phyloP scores from a whole-genome alignment of 768 basidiomycete species.

The Collybia mongolica region DNA sequence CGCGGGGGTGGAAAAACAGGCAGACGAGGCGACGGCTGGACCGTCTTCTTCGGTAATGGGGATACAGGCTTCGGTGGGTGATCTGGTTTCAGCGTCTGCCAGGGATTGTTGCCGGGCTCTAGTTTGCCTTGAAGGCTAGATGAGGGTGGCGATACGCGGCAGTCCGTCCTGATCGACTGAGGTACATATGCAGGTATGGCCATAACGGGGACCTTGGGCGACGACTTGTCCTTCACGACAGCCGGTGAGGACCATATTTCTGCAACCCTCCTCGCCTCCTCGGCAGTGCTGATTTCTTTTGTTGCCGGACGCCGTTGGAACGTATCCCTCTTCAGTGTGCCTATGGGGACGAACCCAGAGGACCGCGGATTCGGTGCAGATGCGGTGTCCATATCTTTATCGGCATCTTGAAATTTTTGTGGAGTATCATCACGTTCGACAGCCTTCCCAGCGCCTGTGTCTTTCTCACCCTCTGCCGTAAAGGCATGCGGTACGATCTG shows the following conservation, averaged over 20 bases:
- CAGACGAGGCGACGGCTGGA: conserved; percentile 22
- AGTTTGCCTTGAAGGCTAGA: neutral
- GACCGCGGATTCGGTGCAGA: conserved; percentile 67
- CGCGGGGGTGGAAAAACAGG: conserved; percentile 23
- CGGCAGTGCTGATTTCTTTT: conserved; percentile 28
- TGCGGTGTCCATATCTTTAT: conserved; percentile 18
- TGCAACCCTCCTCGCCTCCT: conserved; percentile 35
- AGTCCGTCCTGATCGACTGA: conserved; percentile 34
- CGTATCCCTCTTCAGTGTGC: conserved; percentile 46
- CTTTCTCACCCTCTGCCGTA: too few species aligned
- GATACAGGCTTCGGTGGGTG: too few species aligned
- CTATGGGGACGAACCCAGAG: conserved; percentile 72
- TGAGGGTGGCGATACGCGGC: conserved; percentile 35
- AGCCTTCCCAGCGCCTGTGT: too few species aligned
- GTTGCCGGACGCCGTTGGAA: conserved; percentile 21
- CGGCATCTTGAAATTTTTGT: neutral
- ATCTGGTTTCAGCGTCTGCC: too few species aligned
- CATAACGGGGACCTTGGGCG: conserved; percentile 12
- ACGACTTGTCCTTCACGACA: neutral
- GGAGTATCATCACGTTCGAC: too few species aligned
- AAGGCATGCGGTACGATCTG: neutral
- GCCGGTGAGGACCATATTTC: conserved; percentile 34
- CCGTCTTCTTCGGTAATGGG: conserved; percentile 13
- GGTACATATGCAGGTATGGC: conserved; percentile 19
- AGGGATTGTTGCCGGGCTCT: too few species aligned